Base-by-base conservation (phyloP, 148 eudicot genomes). In the Cornus controversa region DNA sequence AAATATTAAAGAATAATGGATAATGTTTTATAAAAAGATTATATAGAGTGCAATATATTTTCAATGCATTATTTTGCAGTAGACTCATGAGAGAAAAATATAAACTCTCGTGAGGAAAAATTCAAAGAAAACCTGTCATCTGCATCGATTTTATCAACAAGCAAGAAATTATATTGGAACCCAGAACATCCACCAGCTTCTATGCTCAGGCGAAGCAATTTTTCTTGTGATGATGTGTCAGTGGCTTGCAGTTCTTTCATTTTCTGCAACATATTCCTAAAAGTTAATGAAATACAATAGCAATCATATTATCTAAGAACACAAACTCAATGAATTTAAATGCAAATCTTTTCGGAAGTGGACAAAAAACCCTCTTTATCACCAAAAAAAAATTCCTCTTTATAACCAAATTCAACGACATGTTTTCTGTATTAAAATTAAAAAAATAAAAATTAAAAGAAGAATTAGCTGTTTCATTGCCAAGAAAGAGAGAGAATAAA, bases 101-200 rank as follows among this genome's bases (percentile, higher is more conserved):
- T 13, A 34, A 37, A 58, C 22, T 34, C 45, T 15, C 37, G 11
- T 8, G 60, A 67, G 8, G 25, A 73, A 40, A 63, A 62, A 68
- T 22, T 14, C 37, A 54, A 25, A 34, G 27, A 25, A 75, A 54
- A 91, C 99, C 97, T 92, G 87, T 96, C 99, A 85, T 96, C 99
- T 29, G 79, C 45, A 75, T 80, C 87, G 73, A 80, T 83, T 68
- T 89, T 93, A 74, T 89, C 90, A 65, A 93, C 99, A 40, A 96
- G 93, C 8, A 85, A 78, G 81, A 96, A 96, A 65, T 90, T 90
- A 76, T 96, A 96, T 69, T 96, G 99, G 79, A 96, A 96, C 2
- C 99, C 99, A 34, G 99, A 96, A 85, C 99, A 96, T 28, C 99
- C 99, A 45, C 99, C 99, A 27, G 99, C 98, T 87, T 96, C 99